Evolutionary conservation across 2,329 filamentous ascomycete genomes (phyloP).

Genomic region (Arthrobotrys sphaeroides): DNA sequence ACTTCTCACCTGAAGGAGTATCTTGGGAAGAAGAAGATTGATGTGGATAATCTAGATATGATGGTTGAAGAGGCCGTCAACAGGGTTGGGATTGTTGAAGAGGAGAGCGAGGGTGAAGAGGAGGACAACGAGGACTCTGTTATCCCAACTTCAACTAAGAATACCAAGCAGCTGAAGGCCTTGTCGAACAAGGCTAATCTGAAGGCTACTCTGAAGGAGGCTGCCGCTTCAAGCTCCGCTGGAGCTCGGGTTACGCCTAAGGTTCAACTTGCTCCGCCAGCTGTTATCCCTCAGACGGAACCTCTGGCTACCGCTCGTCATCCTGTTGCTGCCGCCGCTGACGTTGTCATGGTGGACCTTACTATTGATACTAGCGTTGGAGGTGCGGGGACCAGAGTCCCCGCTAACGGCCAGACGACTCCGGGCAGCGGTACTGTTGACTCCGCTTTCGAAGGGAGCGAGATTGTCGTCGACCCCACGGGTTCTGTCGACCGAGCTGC

Average conservation of each 20-base stretch:
- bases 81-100: slow-evolving; percentile 55
- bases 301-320: not conserved
- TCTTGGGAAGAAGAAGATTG: slow-evolving; percentile 55
- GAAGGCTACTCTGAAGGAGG: not conserved
- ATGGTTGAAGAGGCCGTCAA: slow-evolving; percentile 57
- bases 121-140: slow-evolving; percentile 35
- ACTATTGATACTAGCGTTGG: slow-evolving; percentile 14
- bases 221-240: not conserved
- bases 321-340: not conserved
- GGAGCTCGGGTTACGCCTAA: not conserved
- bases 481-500: slow-evolving; percentile 7
- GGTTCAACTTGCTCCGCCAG: not conserved
- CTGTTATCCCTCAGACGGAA: not conserved
- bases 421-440: not conserved
- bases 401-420: not conserved
- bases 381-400: not conserved
- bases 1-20: slow-evolving; percentile 57
- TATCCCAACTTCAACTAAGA: too few relatives aligned
- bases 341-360: slow-evolving; percentile 36
- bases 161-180: not conserved
- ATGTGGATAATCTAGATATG: slow-evolving; percentile 55
- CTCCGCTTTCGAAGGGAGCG: slow-evolving; percentile 13
- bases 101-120: slow-evolving; percentile 53
- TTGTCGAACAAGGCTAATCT: slow-evolving; percentile 18
- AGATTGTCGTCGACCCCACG: slow-evolving; percentile 7